Base-by-base conservation (phyloP, 1,284 basidiomycete genomes). In the Wallemia ichthyophaga region DNA sequence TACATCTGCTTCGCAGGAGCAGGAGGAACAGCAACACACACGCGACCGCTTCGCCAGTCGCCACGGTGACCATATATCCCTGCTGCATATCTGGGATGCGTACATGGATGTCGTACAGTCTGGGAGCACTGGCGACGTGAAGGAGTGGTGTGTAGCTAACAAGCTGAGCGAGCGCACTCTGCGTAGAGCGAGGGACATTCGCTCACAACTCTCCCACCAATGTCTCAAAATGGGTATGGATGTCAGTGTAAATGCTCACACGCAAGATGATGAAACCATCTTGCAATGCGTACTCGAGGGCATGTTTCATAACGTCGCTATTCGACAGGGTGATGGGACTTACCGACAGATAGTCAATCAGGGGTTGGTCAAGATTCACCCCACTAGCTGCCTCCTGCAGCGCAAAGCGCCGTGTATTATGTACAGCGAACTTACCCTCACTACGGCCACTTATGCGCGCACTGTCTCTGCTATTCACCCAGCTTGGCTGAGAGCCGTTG, bases 371-470 rank as follows among this genome's bases (percentile, higher is more conserved):
- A 91, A 89, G 69, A 83, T 95, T 31, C 86, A 94, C 67, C 89
- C 89, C 0, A 77, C 81, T 25, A 89, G 85, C 23, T 76, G 78
- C 1, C 67, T 94, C 62, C 77, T 76, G 62, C 80, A 83, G 62
- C 84, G 82, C 66, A 85, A 83, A 67, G 77, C 80, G 0, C 79
- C 81, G 0, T 85, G 81, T 2, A 86, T 95, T 60, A 75, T 94
- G 56, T 95, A 85, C 66, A 82, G 91, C 67, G 89, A 94, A 68
- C 72, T 94, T 65, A 88, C 91, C 63, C 80, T 83, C 66, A 94
- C 88, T 24, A 82, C 78, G 48, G 78, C 81, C 58, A 80, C 85
- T 37, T 92, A 88, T 65, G 88, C 87, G 1, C 80, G 87, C 1
- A 83, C 82, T 25, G 87, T 89, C 3, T 88, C 85, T 0, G 73